A percentile compares a stretch with the other conserved stretches of the same genome.
phyloP scores from a whole-genome alignment of 2,329 filamentous ascomycete species.

The Malbranchea zuffiana region DNA sequence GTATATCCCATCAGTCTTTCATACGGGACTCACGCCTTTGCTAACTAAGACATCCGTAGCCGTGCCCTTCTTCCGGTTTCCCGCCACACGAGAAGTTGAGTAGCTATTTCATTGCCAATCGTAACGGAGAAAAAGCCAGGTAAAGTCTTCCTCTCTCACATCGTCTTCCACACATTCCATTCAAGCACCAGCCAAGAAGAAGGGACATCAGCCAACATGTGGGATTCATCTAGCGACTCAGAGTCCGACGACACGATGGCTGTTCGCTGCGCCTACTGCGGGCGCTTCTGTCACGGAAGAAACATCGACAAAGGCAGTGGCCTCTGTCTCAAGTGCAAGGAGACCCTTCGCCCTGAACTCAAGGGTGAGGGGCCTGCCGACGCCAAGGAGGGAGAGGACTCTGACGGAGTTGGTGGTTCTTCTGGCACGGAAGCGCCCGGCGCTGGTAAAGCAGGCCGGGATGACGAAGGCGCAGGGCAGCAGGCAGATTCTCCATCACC shows the following conservation, averaged over 20 bases:
- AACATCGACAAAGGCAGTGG: constrained; percentile 9
- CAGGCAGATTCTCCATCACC: constrained; percentile 6
- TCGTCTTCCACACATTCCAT: constrained; percentile 1
- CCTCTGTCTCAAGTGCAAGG: constrained; percentile 14
- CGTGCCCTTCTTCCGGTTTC: no score
- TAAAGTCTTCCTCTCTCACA: background rate
- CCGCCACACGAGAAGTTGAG: no score
- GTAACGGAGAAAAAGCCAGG: no score
- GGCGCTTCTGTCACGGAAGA: constrained; percentile 12
- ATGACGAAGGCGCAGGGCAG: background rate
- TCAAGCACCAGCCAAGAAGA: background rate
- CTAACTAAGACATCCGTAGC: no score
- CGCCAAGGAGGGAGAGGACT: constrained; percentile 1
- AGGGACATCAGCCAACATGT: constrained; percentile 13
- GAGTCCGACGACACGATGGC: constrained; percentile 13
- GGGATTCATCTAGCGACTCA: constrained; percentile 14
- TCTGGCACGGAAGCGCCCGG: background rate
- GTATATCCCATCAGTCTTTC: no score
- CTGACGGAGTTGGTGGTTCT: constrained; percentile 4
- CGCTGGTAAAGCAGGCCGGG: background rate
- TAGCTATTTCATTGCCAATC: no score
- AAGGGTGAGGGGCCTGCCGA: constrained; percentile 5
- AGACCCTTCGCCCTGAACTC: constrained; percentile 9
- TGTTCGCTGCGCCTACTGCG: constrained; percentile 16
- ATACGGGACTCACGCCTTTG: no score